Evolutionary conservation across 345 rosid genomes (phyloP).

Genomic region (Microcos paniculata): DNA sequence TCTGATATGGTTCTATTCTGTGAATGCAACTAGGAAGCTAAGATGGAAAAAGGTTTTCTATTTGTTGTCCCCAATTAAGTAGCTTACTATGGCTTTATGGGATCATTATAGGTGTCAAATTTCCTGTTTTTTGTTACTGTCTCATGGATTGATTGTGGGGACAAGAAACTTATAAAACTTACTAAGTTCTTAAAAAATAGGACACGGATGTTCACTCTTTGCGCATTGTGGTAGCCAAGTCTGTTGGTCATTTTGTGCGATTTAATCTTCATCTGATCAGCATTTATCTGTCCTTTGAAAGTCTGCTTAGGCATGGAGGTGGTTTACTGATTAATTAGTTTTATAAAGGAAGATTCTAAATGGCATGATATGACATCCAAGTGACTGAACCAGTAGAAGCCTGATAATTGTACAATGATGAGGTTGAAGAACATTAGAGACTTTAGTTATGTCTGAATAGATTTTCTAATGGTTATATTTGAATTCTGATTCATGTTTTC

Average conservation of each 20-base stretch:
- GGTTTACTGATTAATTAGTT: background rate
- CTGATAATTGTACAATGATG: background rate
- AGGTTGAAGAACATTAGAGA: background rate
- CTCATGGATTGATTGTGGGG: too few relatives aligned
- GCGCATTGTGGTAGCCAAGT: background rate
- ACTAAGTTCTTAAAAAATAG: background rate
- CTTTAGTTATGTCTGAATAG: background rate
- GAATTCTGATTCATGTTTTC: slow-evolving; percentile 4
- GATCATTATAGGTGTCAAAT: background rate
- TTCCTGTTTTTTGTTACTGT: background rate
- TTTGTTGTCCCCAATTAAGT: background rate
- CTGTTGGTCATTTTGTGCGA: background rate
- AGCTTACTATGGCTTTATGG: background rate
- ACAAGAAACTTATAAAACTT: background rate
- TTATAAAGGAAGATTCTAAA: background rate
- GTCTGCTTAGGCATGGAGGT: background rate
- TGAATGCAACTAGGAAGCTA: background rate
- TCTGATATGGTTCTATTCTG: background rate
- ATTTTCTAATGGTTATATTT: background rate
- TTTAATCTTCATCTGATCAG: background rate
- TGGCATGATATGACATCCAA: background rate
- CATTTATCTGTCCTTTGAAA: background rate
- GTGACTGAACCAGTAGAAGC: background rate
- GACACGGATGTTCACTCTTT: background rate
- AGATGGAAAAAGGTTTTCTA: background rate